These are phyloP conservation scores for Zangia roseola DNA, from an alignment of 768 basidiomycete genomes.

Conservation along the genomic window DNA sequence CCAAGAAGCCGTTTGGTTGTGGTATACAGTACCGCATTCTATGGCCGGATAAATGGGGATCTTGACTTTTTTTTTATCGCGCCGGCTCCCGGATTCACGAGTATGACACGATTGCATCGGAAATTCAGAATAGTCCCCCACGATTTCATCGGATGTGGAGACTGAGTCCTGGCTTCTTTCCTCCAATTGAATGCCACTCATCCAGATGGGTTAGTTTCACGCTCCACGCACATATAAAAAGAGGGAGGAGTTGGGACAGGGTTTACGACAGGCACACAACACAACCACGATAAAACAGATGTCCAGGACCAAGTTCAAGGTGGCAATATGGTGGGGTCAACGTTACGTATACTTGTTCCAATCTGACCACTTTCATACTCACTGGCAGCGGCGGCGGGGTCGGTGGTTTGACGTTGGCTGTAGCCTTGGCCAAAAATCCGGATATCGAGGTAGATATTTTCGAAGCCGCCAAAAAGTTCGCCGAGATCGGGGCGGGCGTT, in stretches of 20 bases:
- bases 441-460: slow-evolving; percentile 58
- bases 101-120: slow-evolving; percentile 27
- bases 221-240: neutral
- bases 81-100: neutral
- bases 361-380: neutral
- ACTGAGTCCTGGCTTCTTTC: neutral
- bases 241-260: too few relatives aligned
- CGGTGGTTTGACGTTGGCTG: slow-evolving; percentile 39
- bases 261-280: neutral
- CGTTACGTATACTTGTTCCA: neutral
- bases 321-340: slow-evolving; percentile 27
- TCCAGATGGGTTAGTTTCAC: neutral
- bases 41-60: neutral
- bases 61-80: neutral
- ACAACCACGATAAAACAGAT: slow-evolving; percentile 2
- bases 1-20: too few relatives aligned
- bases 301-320: slow-evolving; percentile 22
- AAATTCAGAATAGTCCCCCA: slow-evolving; percentile 8
- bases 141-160: slow-evolving; percentile 24
- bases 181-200: slow-evolving; percentile 3
- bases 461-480: slow-evolving; percentile 48
- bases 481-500: slow-evolving; percentile 63
- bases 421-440: slow-evolving; percentile 38
- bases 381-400: slow-evolving; percentile 41
- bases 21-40: neutral